Evolutionary conservation across 345 rosid genomes (phyloP).

Genomic region (Fremontodendron californicum): DNA sequence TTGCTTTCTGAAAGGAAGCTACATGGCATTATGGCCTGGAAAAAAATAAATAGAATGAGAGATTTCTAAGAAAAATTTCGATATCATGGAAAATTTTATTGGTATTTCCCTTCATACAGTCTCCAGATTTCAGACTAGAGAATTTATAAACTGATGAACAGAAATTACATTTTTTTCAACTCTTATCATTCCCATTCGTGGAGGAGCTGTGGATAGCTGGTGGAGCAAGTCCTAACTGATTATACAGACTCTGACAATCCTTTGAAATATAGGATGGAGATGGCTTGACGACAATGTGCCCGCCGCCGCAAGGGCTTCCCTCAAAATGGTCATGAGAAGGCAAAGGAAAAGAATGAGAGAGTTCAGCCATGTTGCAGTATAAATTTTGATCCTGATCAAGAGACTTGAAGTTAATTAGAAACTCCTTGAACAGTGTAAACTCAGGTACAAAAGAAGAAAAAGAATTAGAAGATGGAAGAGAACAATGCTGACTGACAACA

Average conservation of each 20-base stretch:
- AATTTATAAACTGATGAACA: background rate
- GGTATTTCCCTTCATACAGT: background rate
- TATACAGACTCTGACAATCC: conserved; percentile 8
- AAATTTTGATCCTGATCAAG: conserved; percentile 7
- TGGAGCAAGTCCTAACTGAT: conserved; percentile 13
- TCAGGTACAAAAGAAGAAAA: background rate
- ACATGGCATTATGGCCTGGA: background rate
- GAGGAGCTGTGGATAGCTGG: background rate
- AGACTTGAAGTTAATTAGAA: background rate
- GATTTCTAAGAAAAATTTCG: background rate
- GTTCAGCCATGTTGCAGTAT: background rate
- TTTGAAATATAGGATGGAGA: conserved; percentile 13
- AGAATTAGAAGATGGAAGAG: conserved; percentile 3
- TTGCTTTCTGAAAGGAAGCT: background rate
- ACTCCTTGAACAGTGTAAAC: background rate
- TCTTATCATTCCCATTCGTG: background rate
- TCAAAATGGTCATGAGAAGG: background rate
- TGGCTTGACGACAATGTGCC: conserved; percentile 12
- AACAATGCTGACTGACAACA: conserved; percentile 1
- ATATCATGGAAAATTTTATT: background rate
- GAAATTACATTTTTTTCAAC: background rate
- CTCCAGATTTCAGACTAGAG: background rate
- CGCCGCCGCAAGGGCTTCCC: background rate
- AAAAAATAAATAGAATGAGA: background rate
- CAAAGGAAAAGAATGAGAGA: background rate